These are phyloP conservation scores for Glycine soja DNA, from an alignment of 306 rosid genomes.

Conservation along the genomic window DNA sequence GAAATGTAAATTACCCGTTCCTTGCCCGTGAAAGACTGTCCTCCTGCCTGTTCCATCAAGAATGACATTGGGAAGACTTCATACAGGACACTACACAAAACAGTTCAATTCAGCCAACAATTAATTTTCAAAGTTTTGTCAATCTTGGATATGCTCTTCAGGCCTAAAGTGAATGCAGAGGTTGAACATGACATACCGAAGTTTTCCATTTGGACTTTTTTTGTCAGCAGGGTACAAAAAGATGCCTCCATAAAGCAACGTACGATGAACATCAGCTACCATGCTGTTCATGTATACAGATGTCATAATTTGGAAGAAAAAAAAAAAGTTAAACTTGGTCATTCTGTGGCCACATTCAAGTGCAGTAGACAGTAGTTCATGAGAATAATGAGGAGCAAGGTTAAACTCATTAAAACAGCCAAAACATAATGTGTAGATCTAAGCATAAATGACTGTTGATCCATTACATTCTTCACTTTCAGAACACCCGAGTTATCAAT, in stretches of 20 bases:
- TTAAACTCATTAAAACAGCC: neutral
- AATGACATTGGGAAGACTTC: constrained; percentile 99
- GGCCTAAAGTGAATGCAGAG: neutral
- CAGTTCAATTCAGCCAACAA: constrained; percentile 15
- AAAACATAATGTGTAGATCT: too few species aligned
- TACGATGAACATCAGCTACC: constrained; percentile 99
- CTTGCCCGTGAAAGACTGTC: constrained; percentile 93
- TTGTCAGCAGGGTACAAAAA: constrained; percentile 97
- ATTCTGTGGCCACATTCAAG: neutral
- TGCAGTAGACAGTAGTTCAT: neutral
- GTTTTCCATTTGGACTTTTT: constrained; percentile 93
- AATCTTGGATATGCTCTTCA: constrained; percentile 2
- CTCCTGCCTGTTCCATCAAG: constrained; percentile 97
- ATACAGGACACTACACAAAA: constrained; percentile 73
- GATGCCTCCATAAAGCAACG: constrained; percentile 95
- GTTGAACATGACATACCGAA: constrained; percentile 67
- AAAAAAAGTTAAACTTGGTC: neutral
- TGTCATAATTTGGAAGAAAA: constrained; percentile 8
- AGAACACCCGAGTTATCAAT: too few species aligned
- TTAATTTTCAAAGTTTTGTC: neutral
- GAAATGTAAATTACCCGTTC: constrained; percentile 61
- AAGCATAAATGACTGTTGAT: too few species aligned
- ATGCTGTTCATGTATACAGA: constrained; percentile 64
- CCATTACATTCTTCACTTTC: too few species aligned
- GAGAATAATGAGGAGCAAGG: neutral